Percentiles rank a stretch among this genome's conserved stretches.
These are phyloP conservation scores for Condylostoma magnum DNA, from an alignment of 169 alveolate genomes.

Conservation along the genomic window DNA sequence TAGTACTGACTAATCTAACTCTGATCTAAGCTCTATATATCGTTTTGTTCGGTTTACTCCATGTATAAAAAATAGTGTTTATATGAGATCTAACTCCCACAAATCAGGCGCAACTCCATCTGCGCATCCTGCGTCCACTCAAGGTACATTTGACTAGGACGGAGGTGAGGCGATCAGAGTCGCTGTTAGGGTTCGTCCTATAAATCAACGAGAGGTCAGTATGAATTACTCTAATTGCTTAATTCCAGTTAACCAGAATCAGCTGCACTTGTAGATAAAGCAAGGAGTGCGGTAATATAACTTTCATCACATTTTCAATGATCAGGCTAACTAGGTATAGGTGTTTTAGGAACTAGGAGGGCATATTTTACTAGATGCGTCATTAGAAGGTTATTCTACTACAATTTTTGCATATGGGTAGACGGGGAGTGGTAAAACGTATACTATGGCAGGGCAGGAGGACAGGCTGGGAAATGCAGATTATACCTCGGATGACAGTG, in stretches of 20 bases:
- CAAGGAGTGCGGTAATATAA: background rate
- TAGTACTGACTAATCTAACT: no score
- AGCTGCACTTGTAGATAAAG: slow-evolving; percentile 2
- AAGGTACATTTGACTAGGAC: slow-evolving; percentile 4
- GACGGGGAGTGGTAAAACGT: slow-evolving; percentile 79
- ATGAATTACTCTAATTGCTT: background rate
- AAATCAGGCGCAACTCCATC: no score
- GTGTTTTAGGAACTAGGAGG: slow-evolving; percentile 21
- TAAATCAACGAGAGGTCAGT: background rate
- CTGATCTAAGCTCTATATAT: no score
- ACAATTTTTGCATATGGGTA: slow-evolving; percentile 74
- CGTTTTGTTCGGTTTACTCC: no score
- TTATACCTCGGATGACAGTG: slow-evolving; percentile 75
- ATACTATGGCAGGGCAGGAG: slow-evolving; percentile 77
- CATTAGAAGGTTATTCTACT: slow-evolving; percentile 58
- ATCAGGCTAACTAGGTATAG: background rate
- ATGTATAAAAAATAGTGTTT: no score
- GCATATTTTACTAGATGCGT: slow-evolving; percentile 23
- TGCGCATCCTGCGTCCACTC: no score
- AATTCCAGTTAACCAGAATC: slow-evolving; percentile 5
- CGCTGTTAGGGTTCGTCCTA: slow-evolving; percentile 23
- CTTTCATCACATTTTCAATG: slow-evolving; percentile 22
- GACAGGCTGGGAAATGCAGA: slow-evolving; percentile 62
- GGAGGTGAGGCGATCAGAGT: slow-evolving; percentile 29
- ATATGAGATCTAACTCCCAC: no score